phyloP scores from a whole-genome alignment of 2,329 filamentous ascomycete species.

The Gyromitra esculenta region DNA sequence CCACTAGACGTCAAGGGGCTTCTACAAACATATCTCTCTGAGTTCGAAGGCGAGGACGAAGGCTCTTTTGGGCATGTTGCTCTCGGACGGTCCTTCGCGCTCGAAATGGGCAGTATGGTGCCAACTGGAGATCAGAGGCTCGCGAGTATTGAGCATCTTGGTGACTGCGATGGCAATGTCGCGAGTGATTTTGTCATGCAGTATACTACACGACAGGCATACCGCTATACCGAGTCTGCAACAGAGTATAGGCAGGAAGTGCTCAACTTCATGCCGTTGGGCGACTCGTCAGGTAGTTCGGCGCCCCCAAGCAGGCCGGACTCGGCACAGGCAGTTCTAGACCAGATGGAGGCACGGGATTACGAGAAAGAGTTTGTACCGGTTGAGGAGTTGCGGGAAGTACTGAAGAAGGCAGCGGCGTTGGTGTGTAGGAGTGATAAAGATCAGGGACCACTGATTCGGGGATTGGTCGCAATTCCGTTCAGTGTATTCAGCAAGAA shows the following conservation, averaged over 20 bases:
- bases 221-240: constrained; percentile 82
- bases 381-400: constrained; percentile 79
- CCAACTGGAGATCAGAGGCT: constrained; percentile 87
- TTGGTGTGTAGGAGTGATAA: constrained; percentile 80
- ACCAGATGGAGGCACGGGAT: constrained; percentile 72
- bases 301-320: constrained; percentile 43
- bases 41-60: constrained; percentile 80
- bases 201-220: constrained; percentile 96
- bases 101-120: constrained; percentile 89
- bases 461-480: constrained; percentile 86
- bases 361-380: constrained; percentile 67
- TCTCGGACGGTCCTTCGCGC: constrained; percentile 89
- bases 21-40: constrained; percentile 93
- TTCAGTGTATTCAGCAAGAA: constrained; percentile 94
- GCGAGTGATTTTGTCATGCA: constrained; percentile 96
- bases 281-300: constrained; percentile 59
- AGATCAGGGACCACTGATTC: constrained; percentile 59
- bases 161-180: constrained; percentile 81
- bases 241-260: constrained; percentile 75
- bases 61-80: constrained; percentile 90
- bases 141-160: constrained; percentile 77
- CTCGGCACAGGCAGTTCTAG: constrained; percentile 69
- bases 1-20: constrained; percentile 94
- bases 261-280: constrained; percentile 69
- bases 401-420: constrained; percentile 83